Evolutionary conservation across 106 monocot species (phyloP).

Genomic region (Vanilla planifolia): DNA sequence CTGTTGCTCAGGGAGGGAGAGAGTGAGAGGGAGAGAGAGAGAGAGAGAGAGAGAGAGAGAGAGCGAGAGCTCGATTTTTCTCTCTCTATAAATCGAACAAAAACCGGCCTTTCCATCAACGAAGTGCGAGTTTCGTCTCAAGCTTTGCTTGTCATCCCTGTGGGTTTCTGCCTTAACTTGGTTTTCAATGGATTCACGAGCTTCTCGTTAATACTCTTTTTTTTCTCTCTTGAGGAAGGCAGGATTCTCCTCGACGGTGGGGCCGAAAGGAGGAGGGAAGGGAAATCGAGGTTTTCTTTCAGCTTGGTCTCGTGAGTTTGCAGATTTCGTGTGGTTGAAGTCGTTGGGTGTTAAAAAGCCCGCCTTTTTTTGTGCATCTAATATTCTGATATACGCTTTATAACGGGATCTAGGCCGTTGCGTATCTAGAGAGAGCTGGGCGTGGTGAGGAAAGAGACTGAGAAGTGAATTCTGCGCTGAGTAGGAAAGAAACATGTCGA

Average conservation of each 20-base stretch:
- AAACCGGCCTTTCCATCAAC: too few species aligned
- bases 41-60: too few species aligned
- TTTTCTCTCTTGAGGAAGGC: background rate
- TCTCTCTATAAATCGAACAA: too few species aligned
- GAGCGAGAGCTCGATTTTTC: too few species aligned
- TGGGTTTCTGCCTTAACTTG: too few species aligned
- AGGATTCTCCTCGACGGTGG: background rate
- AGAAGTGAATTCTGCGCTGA: too few species aligned
- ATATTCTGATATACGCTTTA: too few species aligned
- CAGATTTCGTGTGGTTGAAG: background rate
- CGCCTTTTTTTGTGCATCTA: background rate
- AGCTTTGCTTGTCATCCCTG: too few species aligned
- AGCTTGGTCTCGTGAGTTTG: constrained; percentile 3
- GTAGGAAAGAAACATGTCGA: constrained; percentile 28
- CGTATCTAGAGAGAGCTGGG: background rate
- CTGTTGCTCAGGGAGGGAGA: too few species aligned
- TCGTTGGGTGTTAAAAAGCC: background rate
- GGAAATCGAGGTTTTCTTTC: background rate
- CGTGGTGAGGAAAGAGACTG: background rate
- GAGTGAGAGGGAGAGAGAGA: too few species aligned
- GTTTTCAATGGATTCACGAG: too few species aligned
- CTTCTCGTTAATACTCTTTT: background rate
- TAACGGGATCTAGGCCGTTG: background rate
- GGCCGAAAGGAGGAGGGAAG: background rate
- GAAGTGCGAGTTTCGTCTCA: too few species aligned